These are phyloP conservation scores for Chamaecrista fasciculata DNA, from an alignment of 306 rosid genomes.

Conservation along the genomic window DNA sequence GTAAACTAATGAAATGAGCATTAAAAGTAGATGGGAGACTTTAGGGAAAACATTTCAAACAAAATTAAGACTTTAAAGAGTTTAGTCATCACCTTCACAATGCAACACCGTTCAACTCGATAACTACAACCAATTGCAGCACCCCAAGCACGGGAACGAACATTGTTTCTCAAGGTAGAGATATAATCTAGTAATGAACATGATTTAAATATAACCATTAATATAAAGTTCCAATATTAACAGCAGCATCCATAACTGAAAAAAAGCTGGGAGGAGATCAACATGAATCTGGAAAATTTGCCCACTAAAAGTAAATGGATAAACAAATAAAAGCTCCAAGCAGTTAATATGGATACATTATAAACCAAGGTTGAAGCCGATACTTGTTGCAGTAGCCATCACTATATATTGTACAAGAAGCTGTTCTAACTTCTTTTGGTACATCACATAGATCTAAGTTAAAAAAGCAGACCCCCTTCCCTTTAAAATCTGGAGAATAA, in stretches of 20 bases:
- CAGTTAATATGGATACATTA: neutral
- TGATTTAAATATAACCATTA: too few species aligned
- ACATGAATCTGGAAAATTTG: neutral
- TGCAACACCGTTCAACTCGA: constrained; percentile 87
- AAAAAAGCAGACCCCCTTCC: neutral
- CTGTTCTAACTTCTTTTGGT: constrained; percentile 2
- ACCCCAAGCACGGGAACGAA: constrained; percentile 99
- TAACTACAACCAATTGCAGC: constrained; percentile 98
- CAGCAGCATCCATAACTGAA: constrained; percentile 17
- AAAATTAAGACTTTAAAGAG: constrained; percentile 16
- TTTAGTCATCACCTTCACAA: constrained; percentile 65
- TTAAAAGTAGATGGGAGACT: constrained; percentile 17
- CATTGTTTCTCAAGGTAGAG: constrained; percentile 87
- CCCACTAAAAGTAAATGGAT: neutral
- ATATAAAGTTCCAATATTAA: too few species aligned
- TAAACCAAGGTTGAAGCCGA: neutral
- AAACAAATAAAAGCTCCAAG: neutral
- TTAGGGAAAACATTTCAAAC: neutral
- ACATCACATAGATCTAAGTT: constrained; percentile 4
- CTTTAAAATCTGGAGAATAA: constrained; percentile 1
- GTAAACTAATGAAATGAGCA: constrained; percentile 10
- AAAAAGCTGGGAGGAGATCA: neutral
- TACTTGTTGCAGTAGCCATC: neutral
- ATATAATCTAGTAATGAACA: constrained; percentile 66
- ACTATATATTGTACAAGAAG: constrained; percentile 2